Conservation (phyloP, 257 asterid species). For the Solanum peruvianum region DNA sequence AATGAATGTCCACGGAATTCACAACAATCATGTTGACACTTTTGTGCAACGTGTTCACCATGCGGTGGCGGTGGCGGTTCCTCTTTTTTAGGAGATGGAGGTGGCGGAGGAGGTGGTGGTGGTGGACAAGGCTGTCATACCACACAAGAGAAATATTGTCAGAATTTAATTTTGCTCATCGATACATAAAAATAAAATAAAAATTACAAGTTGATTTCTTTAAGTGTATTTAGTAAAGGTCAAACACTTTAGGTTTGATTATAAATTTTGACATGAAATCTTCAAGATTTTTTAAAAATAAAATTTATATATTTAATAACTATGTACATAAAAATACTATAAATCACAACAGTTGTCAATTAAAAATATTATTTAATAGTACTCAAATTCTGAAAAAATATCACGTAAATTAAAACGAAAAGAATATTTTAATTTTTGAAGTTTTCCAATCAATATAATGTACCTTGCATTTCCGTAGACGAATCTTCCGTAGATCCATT, state of each 20-base stretch:
- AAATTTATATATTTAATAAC: neutral
- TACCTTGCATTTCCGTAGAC: neutral
- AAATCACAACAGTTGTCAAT: fast-evolving
- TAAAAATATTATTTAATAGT: too few relatives aligned
- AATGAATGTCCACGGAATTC: neutral
- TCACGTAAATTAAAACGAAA: neutral
- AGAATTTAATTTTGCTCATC: neutral
- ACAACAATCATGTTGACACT: neutral
- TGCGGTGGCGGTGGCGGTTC: neutral
- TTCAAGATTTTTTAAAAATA: neutral
- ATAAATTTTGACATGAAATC: neutral
- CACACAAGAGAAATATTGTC: neutral
- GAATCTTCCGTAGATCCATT: neutral
- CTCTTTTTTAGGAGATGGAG: neutral
- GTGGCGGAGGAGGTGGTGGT: neutral
- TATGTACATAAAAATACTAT: neutral
- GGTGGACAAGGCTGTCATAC: neutral
- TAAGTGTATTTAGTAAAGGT: neutral
- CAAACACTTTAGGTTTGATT: neutral
- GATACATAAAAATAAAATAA: neutral
- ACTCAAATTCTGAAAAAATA: neutral
- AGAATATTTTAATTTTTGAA: neutral
- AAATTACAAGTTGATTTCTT: neutral
- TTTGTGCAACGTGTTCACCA: neutral
- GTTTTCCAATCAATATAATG: neutral